These are phyloP conservation scores for Lactarius indigo DNA, from an alignment of 768 basidiomycete species.

Conservation along the genomic window DNA sequence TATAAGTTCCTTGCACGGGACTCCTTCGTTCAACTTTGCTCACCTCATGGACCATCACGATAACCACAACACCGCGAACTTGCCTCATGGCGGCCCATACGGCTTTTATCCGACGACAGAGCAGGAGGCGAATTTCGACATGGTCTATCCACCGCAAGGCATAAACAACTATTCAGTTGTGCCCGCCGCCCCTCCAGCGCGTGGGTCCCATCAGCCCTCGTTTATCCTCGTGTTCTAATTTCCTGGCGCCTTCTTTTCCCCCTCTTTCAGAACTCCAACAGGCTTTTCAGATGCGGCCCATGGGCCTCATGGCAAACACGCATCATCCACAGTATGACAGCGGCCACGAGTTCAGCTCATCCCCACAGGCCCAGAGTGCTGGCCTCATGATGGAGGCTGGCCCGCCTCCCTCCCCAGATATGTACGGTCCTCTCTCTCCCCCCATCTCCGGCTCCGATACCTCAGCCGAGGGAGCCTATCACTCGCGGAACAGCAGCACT, in stretches of 20 bases:
- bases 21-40: conserved; percentile 25
- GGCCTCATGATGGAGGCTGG: conserved; percentile 27
- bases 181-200: conserved; percentile 57
- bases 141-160: conserved; percentile 45
- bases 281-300: conserved; percentile 52
- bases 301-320: conserved; percentile 62
- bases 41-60: conserved; percentile 33
- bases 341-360: conserved; percentile 52
- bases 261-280: conserved; percentile 64
- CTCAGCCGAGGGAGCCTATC: conserved; percentile 68
- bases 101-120: conserved; percentile 33
- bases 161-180: conserved; percentile 52
- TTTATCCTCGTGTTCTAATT: conserved; percentile 59
- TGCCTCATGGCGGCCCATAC: conserved; percentile 33
- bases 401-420: conserved; percentile 71
- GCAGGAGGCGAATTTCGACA: conserved; percentile 34
- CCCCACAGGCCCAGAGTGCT: conserved; percentile 28
- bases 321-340: conserved; percentile 52
- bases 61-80: conserved; percentile 27
- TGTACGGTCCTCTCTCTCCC: conserved; percentile 82
- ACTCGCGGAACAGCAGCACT: conserved; percentile 72
- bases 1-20: conserved; percentile 26
- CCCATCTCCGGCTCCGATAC: conserved; percentile 88
- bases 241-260: conserved; percentile 41
- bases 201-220: conserved; percentile 55